Evolutionary conservation across 805 yeast genomes (phyloP).

Genomic region (Komagataella populi): DNA sequence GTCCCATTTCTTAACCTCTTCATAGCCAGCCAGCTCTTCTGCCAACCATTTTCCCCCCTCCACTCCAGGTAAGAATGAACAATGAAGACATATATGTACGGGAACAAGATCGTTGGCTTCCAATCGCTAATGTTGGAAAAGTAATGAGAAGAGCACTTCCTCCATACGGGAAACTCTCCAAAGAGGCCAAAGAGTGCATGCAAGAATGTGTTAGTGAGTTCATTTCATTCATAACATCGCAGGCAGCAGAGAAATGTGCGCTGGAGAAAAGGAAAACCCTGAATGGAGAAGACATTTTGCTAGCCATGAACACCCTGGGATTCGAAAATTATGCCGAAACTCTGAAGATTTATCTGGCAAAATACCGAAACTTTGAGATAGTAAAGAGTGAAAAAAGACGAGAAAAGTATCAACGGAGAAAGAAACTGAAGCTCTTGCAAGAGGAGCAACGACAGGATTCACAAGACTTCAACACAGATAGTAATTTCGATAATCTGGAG

Average conservation of each 20-base stretch:
- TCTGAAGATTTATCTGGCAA: slow-evolving; percentile 52
- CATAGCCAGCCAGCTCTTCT: neutral
- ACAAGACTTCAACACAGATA: neutral
- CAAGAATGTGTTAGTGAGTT: slow-evolving; percentile 62
- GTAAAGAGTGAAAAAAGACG: slow-evolving; percentile 56
- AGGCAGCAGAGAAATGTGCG: slow-evolving; percentile 47
- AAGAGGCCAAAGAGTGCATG: slow-evolving; percentile 68
- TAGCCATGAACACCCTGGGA: slow-evolving; percentile 51
- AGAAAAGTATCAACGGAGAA: slow-evolving; percentile 9
- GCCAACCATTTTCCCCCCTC: neutral
- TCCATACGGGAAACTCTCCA: slow-evolving; percentile 58
- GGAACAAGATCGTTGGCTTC: slow-evolving; percentile 49
- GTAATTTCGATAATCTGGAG: neutral
- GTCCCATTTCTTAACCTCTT: neutral
- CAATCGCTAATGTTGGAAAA: slow-evolving; percentile 53
- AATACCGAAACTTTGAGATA: slow-evolving; percentile 64
- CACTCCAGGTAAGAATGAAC: neutral
- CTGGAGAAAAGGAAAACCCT: slow-evolving; percentile 58
- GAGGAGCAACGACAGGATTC: neutral
- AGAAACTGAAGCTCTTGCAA: neutral
- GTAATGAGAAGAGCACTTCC: slow-evolving; percentile 70
- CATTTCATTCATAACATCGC: slow-evolving; percentile 55
- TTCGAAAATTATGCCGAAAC: slow-evolving; percentile 62
- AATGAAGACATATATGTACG: slow-evolving; percentile 32
- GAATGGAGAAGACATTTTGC: slow-evolving; percentile 58